These are phyloP conservation scores for Brassica napus DNA, from an alignment of 345 rosid species.

Conservation along the genomic window Da-Ae NC_063442.1:44992501-44993000, in stretches of 20 bases:
- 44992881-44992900: conserved; percentile 75
- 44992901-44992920: conserved; percentile 75
- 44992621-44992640: not conserved
- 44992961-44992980: conserved; percentile 98
- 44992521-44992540: conserved; percentile 33
- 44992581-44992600: conserved; percentile 67
- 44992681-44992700: not conserved
- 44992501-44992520: conserved; percentile 9
- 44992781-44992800: conserved; percentile 71
- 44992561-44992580: conserved; percentile 70
- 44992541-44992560: conserved; percentile 82
- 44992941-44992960: conserved; percentile 94
- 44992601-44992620: not conserved
- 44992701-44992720: not conserved
- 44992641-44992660: not conserved
- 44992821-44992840: conserved; percentile 97
- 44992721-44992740: not conserved
- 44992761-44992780: not conserved
- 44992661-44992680: not conserved
- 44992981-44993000: conserved; percentile 31
- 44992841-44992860: conserved; percentile 95
- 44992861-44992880: conserved; percentile 87
- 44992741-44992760: not conserved
- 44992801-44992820: conserved; percentile 93
- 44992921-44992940: conserved; percentile 88